Percentiles rank a stretch among this genome's conserved stretches.
Evolutionary conservation across 2,329 filamentous ascomycete genomes (phyloP).

Genomic region (Nigrospora osmanthi): DNA sequence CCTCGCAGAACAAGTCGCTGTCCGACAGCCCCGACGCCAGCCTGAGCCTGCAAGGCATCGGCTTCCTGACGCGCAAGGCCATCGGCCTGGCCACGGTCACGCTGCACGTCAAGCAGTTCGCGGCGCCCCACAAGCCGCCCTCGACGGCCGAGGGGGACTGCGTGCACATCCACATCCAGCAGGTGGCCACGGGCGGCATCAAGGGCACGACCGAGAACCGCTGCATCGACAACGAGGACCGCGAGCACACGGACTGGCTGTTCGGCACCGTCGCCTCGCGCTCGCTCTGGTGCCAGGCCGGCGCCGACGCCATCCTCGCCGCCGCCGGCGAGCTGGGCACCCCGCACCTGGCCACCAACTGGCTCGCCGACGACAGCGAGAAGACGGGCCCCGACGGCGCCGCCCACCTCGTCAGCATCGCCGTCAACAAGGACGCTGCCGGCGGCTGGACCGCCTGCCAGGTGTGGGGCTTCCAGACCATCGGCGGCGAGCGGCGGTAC

Average conservation of each 20-base stretch:
- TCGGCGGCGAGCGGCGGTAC: conserved; percentile 45
- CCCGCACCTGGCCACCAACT: conserved; percentile 47
- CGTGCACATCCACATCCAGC: conserved; percentile 63
- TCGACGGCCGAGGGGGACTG: conserved; percentile 29
- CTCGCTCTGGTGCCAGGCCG: conserved; percentile 39
- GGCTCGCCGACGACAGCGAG: conserved; percentile 46
- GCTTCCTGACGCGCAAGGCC: conserved; percentile 66
- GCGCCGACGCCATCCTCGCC: conserved; percentile 44
- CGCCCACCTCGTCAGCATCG: conserved; percentile 57
- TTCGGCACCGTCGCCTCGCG: conserved; percentile 65
- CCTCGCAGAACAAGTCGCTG: conserved; percentile 61
- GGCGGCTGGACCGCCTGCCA: conserved; percentile 47
- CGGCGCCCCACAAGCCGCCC: conserved; percentile 32
- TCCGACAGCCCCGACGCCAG: conserved; percentile 62
- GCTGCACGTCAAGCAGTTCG: conserved; percentile 52
- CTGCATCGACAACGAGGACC: conserved; percentile 40
- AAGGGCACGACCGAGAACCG: conserved; percentile 54
- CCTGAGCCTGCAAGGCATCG: conserved; percentile 64
- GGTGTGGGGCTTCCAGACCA: conserved; percentile 52
- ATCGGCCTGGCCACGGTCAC: conserved; percentile 63
- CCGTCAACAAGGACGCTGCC: conserved; percentile 38
- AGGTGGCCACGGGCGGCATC: conserved; percentile 63
- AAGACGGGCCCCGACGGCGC: conserved; percentile 47
- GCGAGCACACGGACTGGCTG: conserved; percentile 68
- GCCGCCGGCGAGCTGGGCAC: conserved; percentile 49